Evolutionary conservation across 495 filamentous ascomycete species (phyloP), one percentile per base, ranked within the genome.

Genomic region (Podospora pseudoanserina): DNA sequence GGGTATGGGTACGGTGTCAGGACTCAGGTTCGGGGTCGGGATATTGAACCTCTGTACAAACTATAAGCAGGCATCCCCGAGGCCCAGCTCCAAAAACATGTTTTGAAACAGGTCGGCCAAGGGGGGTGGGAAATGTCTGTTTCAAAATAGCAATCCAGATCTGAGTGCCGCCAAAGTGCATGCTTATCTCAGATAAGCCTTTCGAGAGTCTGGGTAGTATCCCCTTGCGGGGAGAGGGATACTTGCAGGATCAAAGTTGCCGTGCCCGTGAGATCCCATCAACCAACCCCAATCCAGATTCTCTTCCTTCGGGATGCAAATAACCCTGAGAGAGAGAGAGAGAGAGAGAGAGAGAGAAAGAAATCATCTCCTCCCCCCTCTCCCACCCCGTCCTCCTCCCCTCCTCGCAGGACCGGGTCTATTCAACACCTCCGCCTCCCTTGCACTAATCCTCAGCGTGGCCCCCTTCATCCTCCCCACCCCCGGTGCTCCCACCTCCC

Each of bases 381-480:
- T 71, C 68, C 71, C 72, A 64, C 66, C 76, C 70, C 74, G 64
- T 71, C 66, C 75, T 72, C 65, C 77, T 44, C 72, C 68, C 67
- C 73, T 68, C 49, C 75, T 69, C 69, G 75, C 70, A 34, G 74
- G 77, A 74, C 28, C 72, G 18, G 68, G 30, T 68, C 65, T 20
- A 71, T 85, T 87, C 65, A 97, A 92, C 65, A 84, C 80, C 63
- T 80, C 79, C 27, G 96, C 84, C 76, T 97, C 95, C 67, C 83
- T 85, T 75, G 87, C 87, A 75, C 90, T 95, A 71, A 97, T 79
- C 70, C 85, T 90, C 79, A 98, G 76, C 70, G 90, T 91, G 7
- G 92, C 92, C 11, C 89, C 89, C 23, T 85, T 84, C 76, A 97
- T 91, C 77, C 84, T 93, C 0, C 94, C 94, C 9, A 97, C 87